Evolutionary conservation across 352 stramenopile genomes (phyloP), one percentile per base, ranked within the genome.

Genomic region (Thalassiosira mediterranea): DNA sequence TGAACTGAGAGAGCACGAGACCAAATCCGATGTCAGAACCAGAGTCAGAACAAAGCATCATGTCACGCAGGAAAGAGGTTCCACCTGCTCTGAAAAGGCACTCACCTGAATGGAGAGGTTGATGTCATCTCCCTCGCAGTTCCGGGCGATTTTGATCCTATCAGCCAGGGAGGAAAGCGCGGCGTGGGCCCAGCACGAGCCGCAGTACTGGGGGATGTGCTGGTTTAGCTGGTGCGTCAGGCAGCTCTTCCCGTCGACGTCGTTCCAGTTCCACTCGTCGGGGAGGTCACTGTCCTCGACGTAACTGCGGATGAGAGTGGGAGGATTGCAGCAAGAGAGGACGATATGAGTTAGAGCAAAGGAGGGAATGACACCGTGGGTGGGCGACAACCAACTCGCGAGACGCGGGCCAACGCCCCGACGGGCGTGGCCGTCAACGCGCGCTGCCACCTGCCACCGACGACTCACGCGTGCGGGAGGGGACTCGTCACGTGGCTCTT

Each of bases 211-310:
- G n/a, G 96, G 96, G 63, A 99, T 98, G 81, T 99, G 97, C 86
- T 99, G 97, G 87, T 99, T 99, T 71, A 98, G 96, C 74, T 96
- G 95, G 89, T 96, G 97, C 5, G 96, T 98, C 28, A 98, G 88
- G 72, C 95, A 98, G 77, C 94, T 97, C 32, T 42, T 71, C 56
- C 97, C 88, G 4, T 98, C 78, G 57, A 98, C 91, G 60, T 96
- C 90, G 46, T 92, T 93, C 96, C 96, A 98, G 79, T 97, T 93
- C 89, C 96, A 98, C n/a, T 72, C 77, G 64, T 97, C 95, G 0
- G 97, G 97, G 1, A 98, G 68, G 32, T 96, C 90, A 7, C 86
- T 78, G 10, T 71, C 19, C 10, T 53, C 58, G 32, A 91, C 29
- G 63, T 91, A 90, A 11, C 72, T 83, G 53, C 87, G 79, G 19